These are phyloP conservation scores for Bryoglossum gracile DNA, from an alignment of 495 filamentous ascomycete species.

Conservation along the genomic window DNA sequence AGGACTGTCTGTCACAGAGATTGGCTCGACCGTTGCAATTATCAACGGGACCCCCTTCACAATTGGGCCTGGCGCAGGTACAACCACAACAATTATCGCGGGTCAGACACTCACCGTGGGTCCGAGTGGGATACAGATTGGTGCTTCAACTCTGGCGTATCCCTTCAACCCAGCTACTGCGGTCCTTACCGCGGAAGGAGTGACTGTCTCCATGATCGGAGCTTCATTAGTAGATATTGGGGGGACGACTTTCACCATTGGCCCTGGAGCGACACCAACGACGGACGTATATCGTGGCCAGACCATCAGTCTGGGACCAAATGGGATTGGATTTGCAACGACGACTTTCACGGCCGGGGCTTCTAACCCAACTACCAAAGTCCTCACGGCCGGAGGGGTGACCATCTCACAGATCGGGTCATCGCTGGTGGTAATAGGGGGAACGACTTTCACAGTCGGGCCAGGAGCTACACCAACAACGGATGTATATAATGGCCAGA, in stretches of 20 bases:
- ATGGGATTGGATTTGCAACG: constrained; percentile 17
- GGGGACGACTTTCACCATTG: constrained; percentile 18
- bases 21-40: constrained; percentile 43
- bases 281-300: constrained; percentile 17
- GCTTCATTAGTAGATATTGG: constrained; percentile 14
- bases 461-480: constrained; percentile 10
- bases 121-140: constrained; percentile 37
- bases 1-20: constrained; percentile 39
- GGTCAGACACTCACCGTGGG: constrained; percentile 32
- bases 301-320: constrained; percentile 19
- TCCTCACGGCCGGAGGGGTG: constrained; percentile 18
- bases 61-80: constrained; percentile 30
- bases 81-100: constrained; percentile 27
- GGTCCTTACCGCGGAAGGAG: constrained; percentile 16
- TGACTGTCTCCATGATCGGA: constrained; percentile 21
- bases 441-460: constrained; percentile 18
- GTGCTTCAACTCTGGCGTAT: constrained; percentile 32
- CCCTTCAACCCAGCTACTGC: constrained; percentile 35
- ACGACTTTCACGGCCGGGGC: constrained; percentile 10
- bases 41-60: constrained; percentile 39
- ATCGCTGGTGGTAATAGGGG: constrained; percentile 14
- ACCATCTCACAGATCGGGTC: constrained; percentile 20
- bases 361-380: constrained; percentile 28
- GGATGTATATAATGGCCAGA: constrained; percentile 17
- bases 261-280: constrained; percentile 5